Evolutionary conservation across 2,329 filamentous ascomycete genomes (phyloP).

Genomic region (Aspergillus sp.): DNA sequence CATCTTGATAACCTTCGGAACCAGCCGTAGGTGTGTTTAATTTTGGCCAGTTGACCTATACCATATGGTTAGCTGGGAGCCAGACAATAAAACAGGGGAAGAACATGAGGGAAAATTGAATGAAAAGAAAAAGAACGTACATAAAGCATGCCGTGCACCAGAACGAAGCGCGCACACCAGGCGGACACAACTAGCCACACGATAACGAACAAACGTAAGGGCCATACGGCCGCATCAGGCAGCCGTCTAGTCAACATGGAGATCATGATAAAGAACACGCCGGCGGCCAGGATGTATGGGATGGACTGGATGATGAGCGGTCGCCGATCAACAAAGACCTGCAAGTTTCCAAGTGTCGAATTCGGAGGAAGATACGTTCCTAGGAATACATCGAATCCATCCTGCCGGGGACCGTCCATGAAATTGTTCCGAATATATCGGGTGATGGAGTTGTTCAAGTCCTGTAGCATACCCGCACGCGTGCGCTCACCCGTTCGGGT

Average conservation of each 20-base stretch:
- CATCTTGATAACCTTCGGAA: slow-evolving; percentile 83
- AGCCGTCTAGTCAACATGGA: slow-evolving; percentile 69
- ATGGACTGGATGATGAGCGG: slow-evolving; percentile 90
- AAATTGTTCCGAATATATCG: slow-evolving; percentile 95
- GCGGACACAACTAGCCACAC: slow-evolving; percentile 70
- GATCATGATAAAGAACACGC: slow-evolving; percentile 77
- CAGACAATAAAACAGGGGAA: not conserved
- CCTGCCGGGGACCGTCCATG: slow-evolving; percentile 86
- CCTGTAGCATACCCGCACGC: slow-evolving; percentile 78
- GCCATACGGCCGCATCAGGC: slow-evolving; percentile 74
- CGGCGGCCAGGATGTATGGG: slow-evolving; percentile 84
- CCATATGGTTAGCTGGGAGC: slow-evolving; percentile 5
- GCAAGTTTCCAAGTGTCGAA: slow-evolving; percentile 66
- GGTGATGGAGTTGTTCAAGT: slow-evolving; percentile 82
- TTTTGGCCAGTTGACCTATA: slow-evolving; percentile 95
- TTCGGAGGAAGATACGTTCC: slow-evolving; percentile 77
- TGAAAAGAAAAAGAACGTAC: slow-evolving; percentile 58
- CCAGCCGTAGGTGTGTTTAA: slow-evolving; percentile 86
- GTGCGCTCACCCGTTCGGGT: slow-evolving; percentile 92
- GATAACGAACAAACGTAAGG: slow-evolving; percentile 76
- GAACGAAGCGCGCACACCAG: slow-evolving; percentile 76
- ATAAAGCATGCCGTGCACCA: slow-evolving; percentile 84
- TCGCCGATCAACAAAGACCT: slow-evolving; percentile 79
- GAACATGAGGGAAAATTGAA: not conserved
- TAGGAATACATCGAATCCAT: slow-evolving; percentile 92